Conservation (phyloP, 305 asterid species). For the Solanum hybrid region DNA sequence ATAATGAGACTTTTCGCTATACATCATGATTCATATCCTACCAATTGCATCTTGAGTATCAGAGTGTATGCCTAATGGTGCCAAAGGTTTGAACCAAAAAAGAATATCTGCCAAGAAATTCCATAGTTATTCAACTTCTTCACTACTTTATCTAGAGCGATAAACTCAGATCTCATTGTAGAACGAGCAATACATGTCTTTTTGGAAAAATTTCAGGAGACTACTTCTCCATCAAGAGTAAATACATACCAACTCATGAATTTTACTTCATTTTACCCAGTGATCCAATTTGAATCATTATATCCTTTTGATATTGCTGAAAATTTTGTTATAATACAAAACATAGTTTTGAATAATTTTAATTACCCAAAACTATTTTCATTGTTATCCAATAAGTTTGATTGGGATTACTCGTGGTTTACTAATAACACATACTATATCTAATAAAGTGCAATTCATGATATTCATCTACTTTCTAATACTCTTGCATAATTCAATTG, state of each 20-base stretch:
- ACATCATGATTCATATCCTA: not conserved
- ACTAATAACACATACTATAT: not conserved
- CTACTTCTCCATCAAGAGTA: not conserved
- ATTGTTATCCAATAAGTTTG: not conserved
- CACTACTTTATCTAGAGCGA: not conserved
- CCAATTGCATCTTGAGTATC: not conserved
- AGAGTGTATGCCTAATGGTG: not conserved
- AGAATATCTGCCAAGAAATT: not conserved
- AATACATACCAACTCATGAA: not conserved
- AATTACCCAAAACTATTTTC: not conserved
- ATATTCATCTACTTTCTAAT: not conserved
- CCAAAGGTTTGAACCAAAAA: not conserved
- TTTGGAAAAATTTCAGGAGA: not conserved
- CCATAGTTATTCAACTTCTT: not conserved
- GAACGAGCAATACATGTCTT: not conserved
- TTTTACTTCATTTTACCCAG: not conserved
- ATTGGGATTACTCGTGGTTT: not conserved
- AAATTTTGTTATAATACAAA: not conserved
- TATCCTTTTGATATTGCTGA: not conserved
- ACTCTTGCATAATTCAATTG: not conserved
- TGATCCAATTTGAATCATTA: not conserved
- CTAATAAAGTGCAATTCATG: not conserved
- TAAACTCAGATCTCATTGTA: not conserved
- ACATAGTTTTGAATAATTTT: not conserved
- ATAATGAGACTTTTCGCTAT: not conserved